phyloP scores from a whole-genome alignment of 2,329 filamentous ascomycete genomes.

The Claviceps sp. region DNA sequence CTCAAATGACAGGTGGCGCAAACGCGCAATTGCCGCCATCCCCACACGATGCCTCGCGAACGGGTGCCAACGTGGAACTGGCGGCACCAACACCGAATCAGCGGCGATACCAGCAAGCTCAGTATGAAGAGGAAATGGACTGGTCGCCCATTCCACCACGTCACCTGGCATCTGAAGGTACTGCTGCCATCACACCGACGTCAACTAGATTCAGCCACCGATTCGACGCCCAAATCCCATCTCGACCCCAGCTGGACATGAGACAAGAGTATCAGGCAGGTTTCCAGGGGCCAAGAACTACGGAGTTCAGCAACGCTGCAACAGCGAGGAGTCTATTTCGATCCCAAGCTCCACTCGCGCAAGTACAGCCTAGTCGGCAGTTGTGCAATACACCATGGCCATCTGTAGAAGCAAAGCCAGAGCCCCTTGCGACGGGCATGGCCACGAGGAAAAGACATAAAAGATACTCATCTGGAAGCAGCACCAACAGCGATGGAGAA shows the following conservation, averaged over 20 bases:
- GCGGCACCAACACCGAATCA: conserved; percentile 7
- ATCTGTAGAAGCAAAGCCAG: conserved; percentile 33
- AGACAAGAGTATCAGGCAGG: no score
- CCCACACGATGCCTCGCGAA: neutral
- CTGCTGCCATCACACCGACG: conserved; percentile 18
- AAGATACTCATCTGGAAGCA: conserved; percentile 2
- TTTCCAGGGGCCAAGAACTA: no score
- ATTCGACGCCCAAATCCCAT: conserved; percentile 30
- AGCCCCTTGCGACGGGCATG: conserved; percentile 27
- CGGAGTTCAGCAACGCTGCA: conserved; percentile 5
- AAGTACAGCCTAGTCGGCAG: conserved; percentile 49
- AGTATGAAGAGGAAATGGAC: conserved; percentile 53
- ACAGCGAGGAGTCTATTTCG: conserved; percentile 44
- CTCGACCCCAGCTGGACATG: conserved; percentile 13
- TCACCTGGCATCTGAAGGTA: conserved; percentile 40
- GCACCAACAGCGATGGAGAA: conserved; percentile 5
- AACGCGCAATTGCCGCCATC: conserved; percentile 1
- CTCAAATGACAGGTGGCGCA: conserved; percentile 5
- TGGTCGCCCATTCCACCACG: conserved; percentile 51
- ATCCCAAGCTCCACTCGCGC: conserved; percentile 56
- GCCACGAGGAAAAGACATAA: conserved; percentile 19
- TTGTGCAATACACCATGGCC: conserved; percentile 47
- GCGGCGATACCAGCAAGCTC: conserved; percentile 9
- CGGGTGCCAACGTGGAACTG: conserved; percentile 6
- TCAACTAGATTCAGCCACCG: conserved; percentile 23